phyloP scores from a whole-genome alignment of 192 early-diverging fungal genomes.

The Backusella morwellensis region DNA sequence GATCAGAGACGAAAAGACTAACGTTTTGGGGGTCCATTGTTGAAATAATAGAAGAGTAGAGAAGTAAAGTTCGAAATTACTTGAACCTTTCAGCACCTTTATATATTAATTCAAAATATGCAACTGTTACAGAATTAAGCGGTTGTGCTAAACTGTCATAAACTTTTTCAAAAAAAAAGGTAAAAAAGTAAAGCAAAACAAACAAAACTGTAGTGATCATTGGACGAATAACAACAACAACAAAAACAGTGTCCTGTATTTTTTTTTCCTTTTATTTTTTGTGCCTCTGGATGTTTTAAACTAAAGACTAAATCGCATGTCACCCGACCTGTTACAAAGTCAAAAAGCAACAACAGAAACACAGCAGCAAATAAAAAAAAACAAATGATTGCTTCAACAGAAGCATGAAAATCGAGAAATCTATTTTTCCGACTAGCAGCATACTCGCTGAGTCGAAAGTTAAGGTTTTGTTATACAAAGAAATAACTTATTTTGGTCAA shows the following conservation, averaged over 20 bases:
- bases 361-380: not conserved
- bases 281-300: not conserved
- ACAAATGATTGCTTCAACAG: not conserved
- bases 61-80: not conserved
- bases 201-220: slow-evolving; percentile 4
- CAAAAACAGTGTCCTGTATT: not conserved
- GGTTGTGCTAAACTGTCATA: slow-evolving; percentile 5
- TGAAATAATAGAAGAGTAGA: not conserved
- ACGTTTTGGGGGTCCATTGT: slow-evolving; percentile 12
- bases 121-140: not conserved
- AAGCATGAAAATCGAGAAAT: not conserved
- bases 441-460: not conserved
- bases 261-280: not conserved
- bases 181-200: not conserved
- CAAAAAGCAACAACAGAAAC: not conserved
- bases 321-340: not conserved
- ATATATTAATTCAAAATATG: slow-evolving; percentile 6
- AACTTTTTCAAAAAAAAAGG: not conserved
- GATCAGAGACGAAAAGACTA: slow-evolving; percentile 8
- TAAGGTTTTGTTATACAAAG: not conserved
- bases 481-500: not conserved
- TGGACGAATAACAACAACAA: not conserved
- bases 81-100: not conserved
- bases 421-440: not conserved
- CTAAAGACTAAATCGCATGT: not conserved